A percentile compares a stretch with the other conserved stretches of the same genome.
Evolutionary conservation across 2,329 filamentous ascomycete genomes (phyloP).

Genomic region (Colletotrichum endophyticum): DNA sequence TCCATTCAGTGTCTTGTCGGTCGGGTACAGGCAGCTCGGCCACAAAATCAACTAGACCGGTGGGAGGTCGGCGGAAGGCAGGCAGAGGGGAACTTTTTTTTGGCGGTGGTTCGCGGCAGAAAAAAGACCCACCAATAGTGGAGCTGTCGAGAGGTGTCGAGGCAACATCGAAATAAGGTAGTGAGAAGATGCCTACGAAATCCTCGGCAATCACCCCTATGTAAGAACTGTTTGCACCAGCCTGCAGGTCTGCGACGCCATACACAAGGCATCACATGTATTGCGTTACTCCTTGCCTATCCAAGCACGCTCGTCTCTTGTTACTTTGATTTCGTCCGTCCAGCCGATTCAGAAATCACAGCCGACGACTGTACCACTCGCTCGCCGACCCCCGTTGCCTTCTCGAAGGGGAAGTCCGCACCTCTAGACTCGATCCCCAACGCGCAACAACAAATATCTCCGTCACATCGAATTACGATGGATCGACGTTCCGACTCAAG

Average conservation of each 20-base stretch:
- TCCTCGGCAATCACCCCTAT: neutral
- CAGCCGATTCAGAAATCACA: neutral
- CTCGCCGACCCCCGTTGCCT: neutral
- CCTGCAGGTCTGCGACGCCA: neutral
- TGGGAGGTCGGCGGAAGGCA: neutral
- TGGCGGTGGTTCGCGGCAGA: constrained; percentile 51
- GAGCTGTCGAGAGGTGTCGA: neutral
- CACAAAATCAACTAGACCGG: neutral
- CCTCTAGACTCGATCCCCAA: neutral
- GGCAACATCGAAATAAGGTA: neutral
- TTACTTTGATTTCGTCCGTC: neutral
- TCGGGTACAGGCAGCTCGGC: neutral
- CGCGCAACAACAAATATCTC: neutral
- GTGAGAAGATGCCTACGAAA: neutral
- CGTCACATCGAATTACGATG: constrained; percentile 39
- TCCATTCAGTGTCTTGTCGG: constrained; percentile 8
- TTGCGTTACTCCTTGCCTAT: neutral
- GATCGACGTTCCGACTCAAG: constrained; percentile 55
- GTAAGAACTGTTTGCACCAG: neutral
- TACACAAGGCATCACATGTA: neutral
- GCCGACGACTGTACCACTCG: neutral
- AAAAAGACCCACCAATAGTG: constrained; percentile 22
- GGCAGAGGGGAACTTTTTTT: constrained; percentile 37
- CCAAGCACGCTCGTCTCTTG: neutral
- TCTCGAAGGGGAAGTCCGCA: neutral